phyloP scores from a whole-genome alignment of 2,329 filamentous ascomycete species.

The Ophiocordyceps australis region DNA sequence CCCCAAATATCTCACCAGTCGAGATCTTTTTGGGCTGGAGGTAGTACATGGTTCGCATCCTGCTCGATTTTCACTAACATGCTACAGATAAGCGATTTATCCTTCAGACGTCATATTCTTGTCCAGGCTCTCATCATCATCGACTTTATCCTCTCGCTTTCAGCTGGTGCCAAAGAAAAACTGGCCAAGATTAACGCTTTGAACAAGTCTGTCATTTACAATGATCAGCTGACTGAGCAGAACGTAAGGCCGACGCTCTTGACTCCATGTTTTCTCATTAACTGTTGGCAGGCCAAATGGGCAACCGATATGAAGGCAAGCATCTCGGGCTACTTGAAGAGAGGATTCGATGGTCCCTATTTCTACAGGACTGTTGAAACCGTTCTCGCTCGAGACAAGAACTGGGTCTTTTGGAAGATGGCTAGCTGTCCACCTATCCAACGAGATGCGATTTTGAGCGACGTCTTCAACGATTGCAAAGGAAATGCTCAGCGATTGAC shows the following conservation, averaged over 20 bases:
- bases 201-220: constrained; percentile 80
- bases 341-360: constrained; percentile 70
- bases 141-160: constrained; percentile 87
- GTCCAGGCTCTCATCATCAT: constrained; percentile 90
- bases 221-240: constrained; percentile 61
- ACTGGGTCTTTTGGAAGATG: constrained; percentile 98
- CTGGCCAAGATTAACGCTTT: constrained; percentile 44
- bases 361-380: constrained; percentile 96
- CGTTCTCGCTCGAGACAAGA: constrained; percentile 87
- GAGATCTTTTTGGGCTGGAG: constrained; percentile 90
- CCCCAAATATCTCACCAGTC: constrained; percentile 95
- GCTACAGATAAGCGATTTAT: constrained; percentile 67
- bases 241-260: no score
- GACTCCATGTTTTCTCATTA: no score
- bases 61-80: not conserved
- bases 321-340: constrained; percentile 70
- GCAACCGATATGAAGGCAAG: constrained; percentile 55
- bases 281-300: constrained; percentile 52
- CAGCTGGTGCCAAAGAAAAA: constrained; percentile 64
- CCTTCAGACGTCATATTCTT: constrained; percentile 83
- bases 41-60: constrained; percentile 23
- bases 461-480: constrained; percentile 53
- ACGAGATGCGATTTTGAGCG: constrained; percentile 48
- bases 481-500: constrained; percentile 46
- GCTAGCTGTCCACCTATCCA: constrained; percentile 84